A percentile compares a stretch with the other conserved stretches of the same genome.
phyloP scores from a whole-genome alignment of 371 early-diverging fungal genomes.

The Rhizopus delemar region DNA sequence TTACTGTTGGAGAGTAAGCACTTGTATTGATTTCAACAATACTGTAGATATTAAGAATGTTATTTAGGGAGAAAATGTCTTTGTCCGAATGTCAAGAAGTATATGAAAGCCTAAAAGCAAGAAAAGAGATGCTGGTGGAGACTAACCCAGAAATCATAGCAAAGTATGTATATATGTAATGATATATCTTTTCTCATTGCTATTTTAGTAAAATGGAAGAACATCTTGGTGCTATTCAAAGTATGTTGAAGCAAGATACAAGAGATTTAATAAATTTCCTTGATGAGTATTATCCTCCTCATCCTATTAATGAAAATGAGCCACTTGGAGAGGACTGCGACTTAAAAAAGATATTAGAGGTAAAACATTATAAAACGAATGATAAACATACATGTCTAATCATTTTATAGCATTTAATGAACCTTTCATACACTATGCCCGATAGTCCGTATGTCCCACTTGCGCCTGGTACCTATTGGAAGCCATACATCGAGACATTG shows the following conservation, averaged over 20 bases:
- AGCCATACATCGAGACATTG: slow-evolving; percentile 59
- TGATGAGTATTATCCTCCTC: slow-evolving; percentile 50
- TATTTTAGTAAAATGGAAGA: slow-evolving; percentile 14
- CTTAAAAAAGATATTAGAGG: slow-evolving; percentile 38
- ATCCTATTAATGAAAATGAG: slow-evolving; percentile 43
- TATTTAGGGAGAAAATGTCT: slow-evolving; percentile 18
- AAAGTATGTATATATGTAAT: neutral
- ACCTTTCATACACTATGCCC: slow-evolving; percentile 44
- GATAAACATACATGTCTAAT: too few relatives aligned
- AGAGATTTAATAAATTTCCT: slow-evolving; percentile 49
- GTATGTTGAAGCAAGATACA: slow-evolving; percentile 13
- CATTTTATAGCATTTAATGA: slow-evolving; percentile 48
- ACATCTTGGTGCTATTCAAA: slow-evolving; percentile 10
- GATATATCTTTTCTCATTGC: neutral
- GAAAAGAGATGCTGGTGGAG: neutral
- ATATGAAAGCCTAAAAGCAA: slow-evolving; percentile 11
- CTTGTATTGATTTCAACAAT: neutral
- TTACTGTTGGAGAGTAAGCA: neutral
- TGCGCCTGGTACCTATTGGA: slow-evolving; percentile 49
- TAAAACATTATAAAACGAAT: slow-evolving; percentile 6
- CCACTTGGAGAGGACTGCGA: slow-evolving; percentile 28
- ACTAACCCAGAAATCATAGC: neutral
- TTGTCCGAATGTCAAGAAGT: slow-evolving; percentile 30
- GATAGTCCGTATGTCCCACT: slow-evolving; percentile 51
- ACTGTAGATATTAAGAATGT: neutral